A percentile compares a stretch with the other conserved stretches of the same genome.
phyloP scores from a whole-genome alignment of 805 yeast species.

The Wickerhamiella nectarea region DNA sequence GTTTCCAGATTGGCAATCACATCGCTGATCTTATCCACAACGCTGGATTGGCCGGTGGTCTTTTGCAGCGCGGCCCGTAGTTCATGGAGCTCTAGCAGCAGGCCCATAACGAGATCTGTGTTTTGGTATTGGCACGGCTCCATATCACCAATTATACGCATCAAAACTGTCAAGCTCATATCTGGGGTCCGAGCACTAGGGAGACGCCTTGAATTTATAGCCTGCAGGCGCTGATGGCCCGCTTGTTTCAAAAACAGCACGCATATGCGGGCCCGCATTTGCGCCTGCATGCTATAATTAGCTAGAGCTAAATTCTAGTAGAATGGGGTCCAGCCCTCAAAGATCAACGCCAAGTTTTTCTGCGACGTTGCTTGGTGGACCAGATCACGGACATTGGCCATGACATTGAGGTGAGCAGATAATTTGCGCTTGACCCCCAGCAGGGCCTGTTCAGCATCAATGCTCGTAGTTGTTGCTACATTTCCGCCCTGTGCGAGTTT shows the following conservation, averaged over 20 bases:
- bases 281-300: background rate
- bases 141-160: background rate
- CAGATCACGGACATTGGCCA: conserved; percentile 71
- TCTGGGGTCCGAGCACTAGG: background rate
- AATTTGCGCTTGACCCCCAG: conserved; percentile 59
- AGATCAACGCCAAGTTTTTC: conserved; percentile 57
- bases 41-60: background rate
- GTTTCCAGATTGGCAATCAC: conserved; percentile 1
- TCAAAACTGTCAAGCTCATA: background rate
- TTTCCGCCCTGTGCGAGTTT: background rate
- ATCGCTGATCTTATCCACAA: background rate
- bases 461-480: background rate
- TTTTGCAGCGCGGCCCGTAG: background rate
- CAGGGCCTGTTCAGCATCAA: conserved; percentile 69
- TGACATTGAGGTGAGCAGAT: conserved; percentile 58
- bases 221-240: background rate
- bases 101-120: conserved; percentile 3
- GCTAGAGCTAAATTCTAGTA: conserved; percentile 15
- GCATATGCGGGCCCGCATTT: background rate
- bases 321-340: conserved; percentile 33
- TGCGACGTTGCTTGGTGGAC: conserved; percentile 62
- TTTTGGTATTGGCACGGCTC: conserved; percentile 5
- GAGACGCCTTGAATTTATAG: conserved; percentile 1
- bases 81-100: background rate
- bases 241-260: background rate